Evolutionary conservation across 345 rosid species (phyloP), one percentile per base, ranked within the genome.

Genomic region (Gossypium rotundifolium): DNA sequence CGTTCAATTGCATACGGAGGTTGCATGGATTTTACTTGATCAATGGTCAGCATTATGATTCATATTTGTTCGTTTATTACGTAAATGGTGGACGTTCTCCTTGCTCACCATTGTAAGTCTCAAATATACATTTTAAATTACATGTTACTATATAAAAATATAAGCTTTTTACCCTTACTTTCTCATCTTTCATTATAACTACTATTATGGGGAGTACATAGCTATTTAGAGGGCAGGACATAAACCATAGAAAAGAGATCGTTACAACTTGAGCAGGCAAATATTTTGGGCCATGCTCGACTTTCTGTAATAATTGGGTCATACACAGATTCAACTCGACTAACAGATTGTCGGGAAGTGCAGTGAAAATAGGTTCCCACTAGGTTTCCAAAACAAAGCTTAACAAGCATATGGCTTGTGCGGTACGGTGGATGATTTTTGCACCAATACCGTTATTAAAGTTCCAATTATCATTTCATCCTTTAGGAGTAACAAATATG

Each of bases 1-100:
- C 88, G 18, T 91, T 91, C 85, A 88, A 87, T 81, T 89, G 93
- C 76, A 78, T 93, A 20, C 85, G 87, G 80, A 81, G 84, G 75
- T 80, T 91, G 83, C 92, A 83, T 25, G 92, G 89, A 58, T 95
- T 91, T 81, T 93, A 93, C 79, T 77, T 91, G 38, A 91, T 89
- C 79, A 87, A 83, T 12, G 94, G 94, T 78, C 92, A 87, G 81
- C 94, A 90, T 76, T 84, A 88, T 52, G 99, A 95, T 81, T 84
- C 97, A 20, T 91, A 85, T 88, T 79, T 94, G 83, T 92, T 92
- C 61, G 91, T 89, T 77, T 88, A 87, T 91, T 92, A 86, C 51
- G 84, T 94, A 73, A 94, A 91, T 72, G 97, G 93, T 11, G 85
- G 90, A 48, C 90, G 88, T 62, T 94, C 97, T 80, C 96, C 96